Evolutionary conservation across 345 rosid species (phyloP), one percentile per base, ranked within the genome.

Genomic region (Boechera divaricarpa): DNA sequence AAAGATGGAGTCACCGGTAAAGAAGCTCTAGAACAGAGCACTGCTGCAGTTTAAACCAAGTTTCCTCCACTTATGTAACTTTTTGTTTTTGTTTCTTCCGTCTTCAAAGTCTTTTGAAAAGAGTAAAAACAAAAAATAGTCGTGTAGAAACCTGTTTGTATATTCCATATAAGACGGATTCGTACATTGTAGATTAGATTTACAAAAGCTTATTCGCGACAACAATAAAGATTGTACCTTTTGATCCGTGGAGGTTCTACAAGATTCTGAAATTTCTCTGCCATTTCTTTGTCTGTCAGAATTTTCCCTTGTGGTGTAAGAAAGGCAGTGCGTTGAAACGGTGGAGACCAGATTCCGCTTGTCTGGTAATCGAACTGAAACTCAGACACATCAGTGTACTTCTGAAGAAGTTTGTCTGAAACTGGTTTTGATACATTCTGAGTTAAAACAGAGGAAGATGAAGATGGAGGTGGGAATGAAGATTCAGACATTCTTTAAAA

Each of bases 301-400:
- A 94, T 90, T 64, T 58, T 80, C 6, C 82, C 90, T 24, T 84
- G 85, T 0, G 92, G 85, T 70, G 82, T 84, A 81, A 91, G 62
- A 81, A 87, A 91, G 5, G 81, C 85, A 5, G 70, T 85, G 64
- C 92, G 80, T 73, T 54, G 84, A 70, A 91, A 53, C 0, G 91
- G 91, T 38, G 97, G 97, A 81, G 97, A 91, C 97, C 97, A 91
- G 42, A 91, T 38, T 18, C 86, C 91, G 13, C 97, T 91, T 42
- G 63, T 61, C 74, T 80, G 77, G 44, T 84, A 82, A 72, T 91
- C 92, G 54, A 91, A 91, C 58, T 85, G 86, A 18, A 75, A 91
- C 56, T 86, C 90, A 7, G 82, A 83, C 11, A 80, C 91, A 64
- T 91, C 93, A 44, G 58, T 85, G 80, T 87, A 91, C 75, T 91